Base-by-base conservation (phyloP, 805 yeast genomes). In the Wickerhamomyces tratensis region DNA sequence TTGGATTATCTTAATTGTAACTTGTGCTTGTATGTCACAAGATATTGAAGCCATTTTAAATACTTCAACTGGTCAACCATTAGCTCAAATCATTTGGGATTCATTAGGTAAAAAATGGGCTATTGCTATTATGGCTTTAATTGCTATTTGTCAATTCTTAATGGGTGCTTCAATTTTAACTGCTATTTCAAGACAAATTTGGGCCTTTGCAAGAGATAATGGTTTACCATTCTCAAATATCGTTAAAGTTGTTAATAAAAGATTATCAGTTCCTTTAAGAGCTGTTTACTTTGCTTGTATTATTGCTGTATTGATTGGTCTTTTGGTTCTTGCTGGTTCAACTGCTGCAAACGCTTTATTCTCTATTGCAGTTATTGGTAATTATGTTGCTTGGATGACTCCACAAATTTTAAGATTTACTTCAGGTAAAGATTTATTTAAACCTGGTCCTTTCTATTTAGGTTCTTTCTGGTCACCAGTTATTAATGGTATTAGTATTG, bases 181-280 rank as follows among this genome's bases (percentile, higher is more conserved):
- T 29, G 82, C 83, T 29, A 68, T 73, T 7, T 76, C 82, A 3
- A 70, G 86, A 57, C 85, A 78, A 57, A 68, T 77, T 43, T 79
- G 81, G 76, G 84, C 86, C 2, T 78, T 78, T 58, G 78, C 83
- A 25, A 72, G 87, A 62, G 87, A 80, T 56, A 79, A 78, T 47
- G 85, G 85, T 30, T 67, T 82, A 43, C 87, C 87, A 6, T 62
- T 77, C 48, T 68, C 79, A 15, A 58, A 65, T 38, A 63, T 64
- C 52, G 69, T 81, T 44, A 75, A 77, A 49, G 71, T 65, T 36
- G 82, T 82, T 38, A 66, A 81, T 53, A 67, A 72, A 41, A 69
- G 57, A 46, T 60, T 72, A 33, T 68, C 72, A n/a, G 82, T 77
- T 30, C 88, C 89, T 13, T 59, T 78, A 26, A 67, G 79, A 50